phyloP scores from a whole-genome alignment of 805 yeast genomes.

The Kodamaea neixiangensis region DNA sequence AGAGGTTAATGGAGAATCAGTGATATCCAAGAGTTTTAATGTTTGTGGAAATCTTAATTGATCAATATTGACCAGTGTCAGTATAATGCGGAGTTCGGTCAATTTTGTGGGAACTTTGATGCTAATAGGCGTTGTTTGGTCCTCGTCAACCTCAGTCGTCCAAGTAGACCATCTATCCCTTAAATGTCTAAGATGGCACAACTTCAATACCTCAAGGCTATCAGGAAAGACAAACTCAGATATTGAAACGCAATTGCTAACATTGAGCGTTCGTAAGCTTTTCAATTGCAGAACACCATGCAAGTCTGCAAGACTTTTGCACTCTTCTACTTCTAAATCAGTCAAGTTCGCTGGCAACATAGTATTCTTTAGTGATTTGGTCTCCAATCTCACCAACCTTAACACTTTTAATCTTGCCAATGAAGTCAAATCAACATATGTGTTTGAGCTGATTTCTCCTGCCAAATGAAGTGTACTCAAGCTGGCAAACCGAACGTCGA shows the following conservation, averaged over 20 bases:
- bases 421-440: background rate
- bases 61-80: background rate
- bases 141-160: background rate
- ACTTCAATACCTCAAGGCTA: background rate
- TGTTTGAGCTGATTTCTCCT: background rate
- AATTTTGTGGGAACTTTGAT: background rate
- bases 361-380: background rate
- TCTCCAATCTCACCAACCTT: no score
- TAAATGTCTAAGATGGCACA: background rate
- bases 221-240: background rate
- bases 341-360: background rate
- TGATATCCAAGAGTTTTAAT: background rate
- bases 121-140: no score
- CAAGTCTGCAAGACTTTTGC: background rate
- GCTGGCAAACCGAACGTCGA: background rate
- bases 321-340: no score
- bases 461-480: background rate
- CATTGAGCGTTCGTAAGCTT: background rate
- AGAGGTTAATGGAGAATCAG: background rate
- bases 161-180: background rate
- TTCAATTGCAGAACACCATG: background rate
- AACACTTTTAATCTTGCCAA: background rate
- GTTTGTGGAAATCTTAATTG: background rate
- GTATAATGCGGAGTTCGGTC: background rate
- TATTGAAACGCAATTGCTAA: background rate